Percentiles rank a stretch among this genome's conserved stretches.
These are phyloP conservation scores for Tetrapisispora iriomotensis DNA, from an alignment of 805 yeast species.

Conservation along the genomic window DNA sequence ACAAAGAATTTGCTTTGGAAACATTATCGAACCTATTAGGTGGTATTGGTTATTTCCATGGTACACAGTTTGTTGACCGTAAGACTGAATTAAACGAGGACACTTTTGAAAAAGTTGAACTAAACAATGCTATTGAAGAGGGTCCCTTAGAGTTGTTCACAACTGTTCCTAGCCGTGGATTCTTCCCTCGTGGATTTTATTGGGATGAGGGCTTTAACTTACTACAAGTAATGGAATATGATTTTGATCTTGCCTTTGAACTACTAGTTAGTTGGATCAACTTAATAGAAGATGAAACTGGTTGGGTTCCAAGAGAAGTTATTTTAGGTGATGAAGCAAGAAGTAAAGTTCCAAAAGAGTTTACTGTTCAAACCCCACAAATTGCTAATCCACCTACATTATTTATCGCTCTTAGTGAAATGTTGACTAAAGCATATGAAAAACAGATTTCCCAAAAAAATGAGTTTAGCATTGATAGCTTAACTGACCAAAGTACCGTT, in stretches of 20 bases:
- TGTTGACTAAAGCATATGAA: conserved; percentile 38
- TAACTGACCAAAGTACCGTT: conserved; percentile 34
- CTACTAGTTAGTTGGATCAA: conserved; percentile 81
- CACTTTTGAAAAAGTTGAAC: conserved; percentile 44
- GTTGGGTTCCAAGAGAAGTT: conserved; percentile 96
- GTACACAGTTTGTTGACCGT: conserved; percentile 75
- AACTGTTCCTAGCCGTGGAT: conserved; percentile 84
- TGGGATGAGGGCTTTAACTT: conserved; percentile 99
- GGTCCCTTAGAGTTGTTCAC: conserved; percentile 74
- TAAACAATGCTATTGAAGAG: conserved; percentile 47
- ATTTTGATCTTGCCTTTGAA: conserved; percentile 70
- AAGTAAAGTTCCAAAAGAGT: conserved; percentile 73
- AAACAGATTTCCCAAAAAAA: conserved; percentile 7
- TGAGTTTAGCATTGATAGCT: conserved; percentile 14
- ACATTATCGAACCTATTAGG: conserved; percentile 77
- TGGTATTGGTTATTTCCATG: conserved; percentile 82
- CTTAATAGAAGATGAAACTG: conserved; percentile 68
- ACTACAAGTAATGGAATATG: conserved; percentile 71
- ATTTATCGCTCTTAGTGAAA: conserved; percentile 57
- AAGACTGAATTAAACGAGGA: conserved; percentile 58
- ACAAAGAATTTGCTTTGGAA: conserved; percentile 60
- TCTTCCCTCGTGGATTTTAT: conserved; percentile 92
- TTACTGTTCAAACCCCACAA: conserved; percentile 76
- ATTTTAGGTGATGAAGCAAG: conserved; percentile 88
- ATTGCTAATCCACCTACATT: conserved; percentile 95